Conservation (phyloP, 805 yeast species). For the Nakazawaea pomicola region DNA sequence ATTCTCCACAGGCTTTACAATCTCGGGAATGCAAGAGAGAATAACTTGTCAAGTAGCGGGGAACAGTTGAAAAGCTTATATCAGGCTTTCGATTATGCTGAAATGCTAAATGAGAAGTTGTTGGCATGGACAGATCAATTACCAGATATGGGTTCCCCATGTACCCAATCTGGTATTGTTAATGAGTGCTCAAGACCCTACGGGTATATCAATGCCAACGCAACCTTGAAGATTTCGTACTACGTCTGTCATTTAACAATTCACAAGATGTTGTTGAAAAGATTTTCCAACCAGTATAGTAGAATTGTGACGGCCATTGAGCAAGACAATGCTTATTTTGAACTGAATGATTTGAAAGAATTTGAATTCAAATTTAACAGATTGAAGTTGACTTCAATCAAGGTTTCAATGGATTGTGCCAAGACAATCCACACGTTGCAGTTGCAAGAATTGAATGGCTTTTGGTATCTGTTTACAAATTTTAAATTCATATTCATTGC, state of each 20-base stretch:
- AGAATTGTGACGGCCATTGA: neutral
- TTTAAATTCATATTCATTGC: conserved; percentile 11
- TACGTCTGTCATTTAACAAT: conserved; percentile 4
- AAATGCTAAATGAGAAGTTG: conserved; percentile 1
- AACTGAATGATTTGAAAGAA: neutral
- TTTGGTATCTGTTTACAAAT: conserved; percentile 14
- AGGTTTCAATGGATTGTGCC: conserved; percentile 8
- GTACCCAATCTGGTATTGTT: neutral
- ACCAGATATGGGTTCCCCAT: neutral
- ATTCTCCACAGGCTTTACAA: neutral
- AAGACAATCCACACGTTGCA: conserved; percentile 4
- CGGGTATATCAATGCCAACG: conserved; percentile 11
- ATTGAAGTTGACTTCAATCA: conserved; percentile 9
- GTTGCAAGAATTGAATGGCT: conserved; percentile 10
- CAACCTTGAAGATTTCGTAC: conserved; percentile 9
- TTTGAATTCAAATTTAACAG: conserved; percentile 10
- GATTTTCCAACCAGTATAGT: conserved; percentile 2
- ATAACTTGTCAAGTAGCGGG: neutral
- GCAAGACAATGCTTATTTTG: neutral
- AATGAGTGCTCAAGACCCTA: neutral
- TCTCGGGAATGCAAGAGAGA: neutral
- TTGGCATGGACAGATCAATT: conserved; percentile 6
- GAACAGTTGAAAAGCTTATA: neutral
- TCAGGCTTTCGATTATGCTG: neutral
- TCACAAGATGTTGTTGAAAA: conserved; percentile 9